Evolutionary conservation across 169 alveolate genomes (phyloP).

Genomic region (Plasmodium relictum): DNA sequence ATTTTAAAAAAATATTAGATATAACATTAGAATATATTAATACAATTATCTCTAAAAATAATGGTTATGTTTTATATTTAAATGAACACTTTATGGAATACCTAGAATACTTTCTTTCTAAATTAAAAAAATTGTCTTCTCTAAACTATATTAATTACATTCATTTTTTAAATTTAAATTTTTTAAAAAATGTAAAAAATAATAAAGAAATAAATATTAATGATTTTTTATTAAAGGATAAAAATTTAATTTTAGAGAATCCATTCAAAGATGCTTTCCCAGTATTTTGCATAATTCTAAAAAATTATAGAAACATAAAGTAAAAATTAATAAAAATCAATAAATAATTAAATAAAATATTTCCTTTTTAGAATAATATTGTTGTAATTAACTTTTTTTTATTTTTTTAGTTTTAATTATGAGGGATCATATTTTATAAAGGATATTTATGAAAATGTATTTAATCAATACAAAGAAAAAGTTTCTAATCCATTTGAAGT

Average conservation of each 20-base stretch:
- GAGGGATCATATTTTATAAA: background rate
- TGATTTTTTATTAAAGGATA: slow-evolving; percentile 22
- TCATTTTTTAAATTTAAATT: slow-evolving; percentile 36
- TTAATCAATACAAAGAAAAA: background rate
- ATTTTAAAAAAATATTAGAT: slow-evolving; percentile 34
- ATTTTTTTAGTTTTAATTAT: background rate
- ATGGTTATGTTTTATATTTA: slow-evolving; percentile 59
- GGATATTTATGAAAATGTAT: background rate
- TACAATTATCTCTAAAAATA: slow-evolving; percentile 51
- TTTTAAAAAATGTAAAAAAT: slow-evolving; percentile 15
- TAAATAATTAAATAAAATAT: background rate
- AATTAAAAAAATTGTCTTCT: slow-evolving; percentile 36
- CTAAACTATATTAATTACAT: slow-evolving; percentile 41
- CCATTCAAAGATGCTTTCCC: slow-evolving; percentile 57
- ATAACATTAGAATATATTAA: slow-evolving; percentile 50
- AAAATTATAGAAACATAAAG: background rate
- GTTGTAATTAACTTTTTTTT: background rate
- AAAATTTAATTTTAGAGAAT: slow-evolving; percentile 35
- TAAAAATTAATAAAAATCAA: background rate
- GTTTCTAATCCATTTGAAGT: background rate
- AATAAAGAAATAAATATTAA: background rate
- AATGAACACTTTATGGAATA: slow-evolving; percentile 5
- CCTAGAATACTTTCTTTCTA: slow-evolving; percentile 22
- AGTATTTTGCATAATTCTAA: slow-evolving; percentile 19
- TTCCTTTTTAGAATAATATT: too few species aligned